phyloP scores from a whole-genome alignment of 305 asterid genomes.

The Salvia sclarea region DNA sequence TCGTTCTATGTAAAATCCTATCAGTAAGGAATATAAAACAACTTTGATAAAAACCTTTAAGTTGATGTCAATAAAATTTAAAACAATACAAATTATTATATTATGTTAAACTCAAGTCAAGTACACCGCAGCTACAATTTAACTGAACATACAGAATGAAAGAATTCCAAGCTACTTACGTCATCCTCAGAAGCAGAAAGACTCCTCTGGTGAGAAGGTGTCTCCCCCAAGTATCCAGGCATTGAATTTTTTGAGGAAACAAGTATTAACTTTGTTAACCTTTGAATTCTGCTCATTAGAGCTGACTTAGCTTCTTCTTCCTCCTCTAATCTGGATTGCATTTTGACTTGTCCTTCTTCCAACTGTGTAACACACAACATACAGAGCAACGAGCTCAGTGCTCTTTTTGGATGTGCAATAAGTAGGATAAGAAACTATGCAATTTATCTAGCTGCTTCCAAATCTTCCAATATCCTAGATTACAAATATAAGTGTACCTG shows the following conservation, averaged over 20 bases:
- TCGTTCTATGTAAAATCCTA: conserved; percentile 11
- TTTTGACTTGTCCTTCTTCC: conserved; percentile 98
- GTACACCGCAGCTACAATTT: not conserved
- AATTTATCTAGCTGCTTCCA: conserved; percentile 1
- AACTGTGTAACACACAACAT: conserved; percentile 49
- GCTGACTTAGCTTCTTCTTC: conserved; percentile 99
- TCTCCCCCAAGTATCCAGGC: conserved; percentile 65
- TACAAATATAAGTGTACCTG: conserved; percentile 52
- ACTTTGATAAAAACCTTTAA: conserved; percentile 14
- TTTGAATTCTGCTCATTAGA: conserved; percentile 94
- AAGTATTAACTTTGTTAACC: conserved; percentile 94
- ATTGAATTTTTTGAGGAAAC: conserved; percentile 87
- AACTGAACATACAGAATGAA: conserved; percentile 15
- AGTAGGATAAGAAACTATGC: conserved; percentile 5
- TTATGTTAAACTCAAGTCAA: not conserved
- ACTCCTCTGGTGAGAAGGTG: conserved; percentile 58
- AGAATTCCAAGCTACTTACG: conserved; percentile 47
- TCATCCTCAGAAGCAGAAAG: conserved; percentile 71
- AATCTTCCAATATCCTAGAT: conserved; percentile 23
- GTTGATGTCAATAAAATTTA: not conserved
- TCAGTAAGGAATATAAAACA: conserved; percentile 10
- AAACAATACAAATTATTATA: not conserved
- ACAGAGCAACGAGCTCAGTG: conserved; percentile 22
- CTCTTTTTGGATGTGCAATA: conserved; percentile 13
- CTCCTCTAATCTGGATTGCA: conserved; percentile 99